Evolutionary conservation across 2,329 filamentous ascomycete species (phyloP).

Genomic region (Penicillium occitanis): DNA sequence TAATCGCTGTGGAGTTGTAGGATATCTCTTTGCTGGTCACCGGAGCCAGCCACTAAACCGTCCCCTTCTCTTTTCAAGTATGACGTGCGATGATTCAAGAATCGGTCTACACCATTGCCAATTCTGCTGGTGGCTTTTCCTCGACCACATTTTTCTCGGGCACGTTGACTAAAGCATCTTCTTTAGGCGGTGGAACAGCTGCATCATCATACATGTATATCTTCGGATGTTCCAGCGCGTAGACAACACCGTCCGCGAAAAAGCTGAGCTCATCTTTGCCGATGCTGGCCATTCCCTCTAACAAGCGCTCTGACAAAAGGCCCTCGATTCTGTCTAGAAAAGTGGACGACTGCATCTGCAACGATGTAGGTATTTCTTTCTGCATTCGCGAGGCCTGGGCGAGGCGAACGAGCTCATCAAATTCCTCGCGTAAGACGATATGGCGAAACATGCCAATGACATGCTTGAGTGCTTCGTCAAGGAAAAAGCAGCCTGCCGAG

Average conservation of each 20-base stretch:
- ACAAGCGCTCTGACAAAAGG: constrained; percentile 38
- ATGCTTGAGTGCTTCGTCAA: constrained; percentile 39
- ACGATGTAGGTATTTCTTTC: constrained; percentile 19
- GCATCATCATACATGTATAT: constrained; percentile 22
- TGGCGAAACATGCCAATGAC: constrained; percentile 44
- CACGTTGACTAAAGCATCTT: background rate
- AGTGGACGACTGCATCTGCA: constrained; percentile 22
- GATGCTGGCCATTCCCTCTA: constrained; percentile 32
- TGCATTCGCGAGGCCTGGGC: constrained; percentile 27
- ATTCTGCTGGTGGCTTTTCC: background rate
- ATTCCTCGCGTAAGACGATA: constrained; percentile 39
- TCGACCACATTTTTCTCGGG: background rate
- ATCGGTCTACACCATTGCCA: background rate
- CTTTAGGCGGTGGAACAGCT: background rate
- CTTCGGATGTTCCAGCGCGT: constrained; percentile 31
- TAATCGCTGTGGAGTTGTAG: background rate
- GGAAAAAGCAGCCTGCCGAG: constrained; percentile 38
- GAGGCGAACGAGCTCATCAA: constrained; percentile 34
- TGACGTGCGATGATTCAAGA: background rate
- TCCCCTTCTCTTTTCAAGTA: background rate
- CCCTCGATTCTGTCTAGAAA: constrained; percentile 37
- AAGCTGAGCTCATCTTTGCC: constrained; percentile 41
- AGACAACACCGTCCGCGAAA: constrained; percentile 40
- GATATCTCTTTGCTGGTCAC: constrained; percentile 19
- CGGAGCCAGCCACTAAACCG: constrained; percentile 19